Evolutionary conservation across 2,329 filamentous ascomycete species (phyloP).

Genomic region (Didymella sp.): DNA sequence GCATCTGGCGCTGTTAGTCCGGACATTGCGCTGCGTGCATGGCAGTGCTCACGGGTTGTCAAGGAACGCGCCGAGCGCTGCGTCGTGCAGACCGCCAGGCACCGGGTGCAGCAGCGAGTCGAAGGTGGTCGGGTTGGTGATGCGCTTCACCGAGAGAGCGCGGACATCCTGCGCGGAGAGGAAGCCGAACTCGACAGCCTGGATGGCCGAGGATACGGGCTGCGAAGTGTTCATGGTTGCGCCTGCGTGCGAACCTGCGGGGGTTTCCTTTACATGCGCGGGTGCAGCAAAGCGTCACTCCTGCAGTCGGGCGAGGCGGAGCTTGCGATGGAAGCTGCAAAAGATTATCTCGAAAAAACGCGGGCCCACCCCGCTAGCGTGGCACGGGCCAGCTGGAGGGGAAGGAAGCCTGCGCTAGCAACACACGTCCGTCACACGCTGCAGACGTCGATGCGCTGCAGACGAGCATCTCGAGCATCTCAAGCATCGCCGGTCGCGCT

Average conservation of each 20-base stretch:
- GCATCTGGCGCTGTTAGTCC: slow-evolving; percentile 48
- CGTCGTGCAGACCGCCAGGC: slow-evolving; percentile 89
- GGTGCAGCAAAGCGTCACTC: slow-evolving; percentile 13
- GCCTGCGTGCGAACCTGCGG: slow-evolving; percentile 16
- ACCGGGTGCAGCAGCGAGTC: slow-evolving; percentile 89
- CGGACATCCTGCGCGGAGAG: slow-evolving; percentile 83
- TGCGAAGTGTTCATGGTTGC: slow-evolving; percentile 61
- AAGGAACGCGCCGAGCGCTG: slow-evolving; percentile 87
- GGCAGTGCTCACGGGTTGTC: slow-evolving; percentile 68
- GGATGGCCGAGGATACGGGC: slow-evolving; percentile 82
- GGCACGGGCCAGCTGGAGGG: slow-evolving; percentile 1
- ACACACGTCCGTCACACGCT: slow-evolving; percentile 1
- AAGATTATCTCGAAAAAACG: slow-evolving; percentile 39
- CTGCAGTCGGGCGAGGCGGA: slow-evolving; percentile 9
- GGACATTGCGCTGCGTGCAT: background rate
- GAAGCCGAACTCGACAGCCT: slow-evolving; percentile 88
- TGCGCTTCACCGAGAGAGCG: slow-evolving; percentile 88
- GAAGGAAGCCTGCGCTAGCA: slow-evolving; percentile 1
- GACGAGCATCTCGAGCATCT: background rate
- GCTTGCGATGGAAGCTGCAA: slow-evolving; percentile 37
- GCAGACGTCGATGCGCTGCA: background rate
- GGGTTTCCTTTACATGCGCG: slow-evolving; percentile 11
- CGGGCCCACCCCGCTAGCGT: slow-evolving; percentile 32
- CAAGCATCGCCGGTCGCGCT: background rate
- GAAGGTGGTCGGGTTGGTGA: slow-evolving; percentile 93